Conservation (phyloP, 805 yeast species). For the Candida caryicola region DNA sequence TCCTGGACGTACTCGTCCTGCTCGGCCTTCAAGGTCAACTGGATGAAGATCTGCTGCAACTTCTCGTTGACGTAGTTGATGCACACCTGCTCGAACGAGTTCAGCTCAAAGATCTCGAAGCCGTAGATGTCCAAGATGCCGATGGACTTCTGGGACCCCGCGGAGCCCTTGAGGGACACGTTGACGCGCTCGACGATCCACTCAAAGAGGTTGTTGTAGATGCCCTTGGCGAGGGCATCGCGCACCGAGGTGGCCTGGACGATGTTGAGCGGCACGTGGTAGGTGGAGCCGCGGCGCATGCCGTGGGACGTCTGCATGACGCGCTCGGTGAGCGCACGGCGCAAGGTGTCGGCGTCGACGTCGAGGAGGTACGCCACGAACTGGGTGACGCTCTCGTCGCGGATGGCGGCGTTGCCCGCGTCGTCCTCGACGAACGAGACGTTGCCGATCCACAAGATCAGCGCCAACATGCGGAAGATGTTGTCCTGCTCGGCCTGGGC, state of each 20-base stretch:
- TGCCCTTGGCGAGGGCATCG: constrained; percentile 92
- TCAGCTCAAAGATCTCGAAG: constrained; percentile 91
- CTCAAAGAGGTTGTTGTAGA: constrained; percentile 88
- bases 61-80: constrained; percentile 95
- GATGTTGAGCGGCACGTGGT: constrained; percentile 87
- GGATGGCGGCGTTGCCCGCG: constrained; percentile 77
- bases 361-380: constrained; percentile 90
- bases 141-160: constrained; percentile 60
- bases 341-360: constrained; percentile 65
- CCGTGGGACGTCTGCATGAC: constrained; percentile 90
- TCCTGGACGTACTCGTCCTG: constrained; percentile 97
- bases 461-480: constrained; percentile 79
- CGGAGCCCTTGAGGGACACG: constrained; percentile 54
- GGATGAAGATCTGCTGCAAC: constrained; percentile 93
- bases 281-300: constrained; percentile 84
- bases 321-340: constrained; percentile 71
- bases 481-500: constrained; percentile 82
- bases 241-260: constrained; percentile 94
- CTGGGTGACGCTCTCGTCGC: constrained; percentile 88
- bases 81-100: constrained; percentile 92
- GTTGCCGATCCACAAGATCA: constrained; percentile 93
- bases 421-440: constrained; percentile 81
- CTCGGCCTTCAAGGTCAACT: constrained; percentile 91
- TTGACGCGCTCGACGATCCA: constrained; percentile 96
- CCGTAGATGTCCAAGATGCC: constrained; percentile 96